phyloP scores from a whole-genome alignment of 1,284 basidiomycete genomes.

The Sporisorium exsertum region DNA sequence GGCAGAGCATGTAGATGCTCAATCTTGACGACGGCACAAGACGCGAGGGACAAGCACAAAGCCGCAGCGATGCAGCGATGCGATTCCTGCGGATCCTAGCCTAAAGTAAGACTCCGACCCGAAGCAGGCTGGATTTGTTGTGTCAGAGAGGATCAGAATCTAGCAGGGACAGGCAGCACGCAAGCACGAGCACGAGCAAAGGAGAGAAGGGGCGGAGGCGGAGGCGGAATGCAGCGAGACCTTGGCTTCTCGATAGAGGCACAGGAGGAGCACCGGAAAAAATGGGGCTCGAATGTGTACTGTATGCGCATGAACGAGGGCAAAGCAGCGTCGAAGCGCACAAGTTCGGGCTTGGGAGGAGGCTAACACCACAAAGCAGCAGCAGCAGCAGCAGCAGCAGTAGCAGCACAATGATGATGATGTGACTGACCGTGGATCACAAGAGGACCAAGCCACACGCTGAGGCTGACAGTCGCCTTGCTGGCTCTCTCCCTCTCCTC shows the following conservation, averaged over 20 bases:
- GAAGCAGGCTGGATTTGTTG: neutral
- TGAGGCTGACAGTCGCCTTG: neutral
- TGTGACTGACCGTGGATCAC: neutral
- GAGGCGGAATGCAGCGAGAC: constrained; percentile 3
- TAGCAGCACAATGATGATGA: constrained; percentile 5
- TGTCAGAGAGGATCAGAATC: neutral
- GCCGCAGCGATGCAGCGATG: neutral
- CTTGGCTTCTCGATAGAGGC: neutral
- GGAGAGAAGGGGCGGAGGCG: neutral
- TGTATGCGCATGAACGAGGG: neutral
- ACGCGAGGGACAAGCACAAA: neutral
- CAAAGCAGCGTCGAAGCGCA: neutral
- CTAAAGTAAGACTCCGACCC: constrained; percentile 11
- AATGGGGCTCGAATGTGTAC: neutral
- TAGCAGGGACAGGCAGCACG: constrained; percentile 3
- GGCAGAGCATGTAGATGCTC: constrained; percentile 30
- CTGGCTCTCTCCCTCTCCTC: neutral
- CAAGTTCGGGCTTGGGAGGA: neutral
- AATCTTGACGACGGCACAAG: constrained; percentile 18
- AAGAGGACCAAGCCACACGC: neutral
- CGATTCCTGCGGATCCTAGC: constrained; percentile 3
- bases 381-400: constrained; percentile 5
- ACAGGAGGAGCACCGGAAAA: constrained; percentile 1
- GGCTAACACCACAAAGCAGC: neutral
- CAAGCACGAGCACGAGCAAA: constrained; percentile 12